These are phyloP conservation scores for Zangia roseola DNA, from an alignment of 768 basidiomycete species.

Conservation along the genomic window DNA sequence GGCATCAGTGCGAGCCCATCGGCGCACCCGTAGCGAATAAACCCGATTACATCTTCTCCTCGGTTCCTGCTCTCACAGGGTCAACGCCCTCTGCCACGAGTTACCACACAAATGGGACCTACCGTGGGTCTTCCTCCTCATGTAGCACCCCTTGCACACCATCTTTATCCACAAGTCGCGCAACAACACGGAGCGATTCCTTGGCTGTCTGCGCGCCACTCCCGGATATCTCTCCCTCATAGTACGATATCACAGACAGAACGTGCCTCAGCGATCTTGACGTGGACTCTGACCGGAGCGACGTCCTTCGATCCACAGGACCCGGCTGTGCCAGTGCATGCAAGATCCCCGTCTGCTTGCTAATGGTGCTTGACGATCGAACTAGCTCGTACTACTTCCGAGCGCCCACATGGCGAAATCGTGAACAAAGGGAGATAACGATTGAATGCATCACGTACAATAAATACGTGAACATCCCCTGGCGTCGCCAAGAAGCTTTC, in stretches of 20 bases:
- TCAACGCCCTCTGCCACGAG: slow-evolving; percentile 16
- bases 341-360: slow-evolving; percentile 47
- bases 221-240: slow-evolving; percentile 49
- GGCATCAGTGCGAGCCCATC: slow-evolving; percentile 59
- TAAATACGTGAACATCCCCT: slow-evolving; percentile 53
- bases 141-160: slow-evolving; percentile 46
- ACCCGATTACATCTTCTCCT: slow-evolving; percentile 50
- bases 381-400: slow-evolving; percentile 62
- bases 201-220: slow-evolving; percentile 48
- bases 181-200: slow-evolving; percentile 56
- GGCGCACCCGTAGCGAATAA: slow-evolving; percentile 52
- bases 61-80: slow-evolving; percentile 35
- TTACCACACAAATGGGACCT: slow-evolving; percentile 27
- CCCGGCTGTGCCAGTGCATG: slow-evolving; percentile 36
- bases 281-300: slow-evolving; percentile 33
- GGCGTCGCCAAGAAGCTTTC: slow-evolving; percentile 56
- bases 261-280: slow-evolving; percentile 43
- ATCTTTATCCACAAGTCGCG: slow-evolving; percentile 58
- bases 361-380: slow-evolving; percentile 48
- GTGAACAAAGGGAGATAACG: slow-evolving; percentile 1
- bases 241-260: slow-evolving; percentile 46
- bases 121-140: slow-evolving; percentile 44
- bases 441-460: slow-evolving; percentile 43
- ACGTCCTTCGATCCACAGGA: slow-evolving; percentile 25
- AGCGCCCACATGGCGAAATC: neutral